A percentile compares a stretch with the other conserved stretches of the same genome.
Evolutionary conservation across 805 yeast species (phyloP).

Genomic region (Maudiozyma serrabonitensis): DNA sequence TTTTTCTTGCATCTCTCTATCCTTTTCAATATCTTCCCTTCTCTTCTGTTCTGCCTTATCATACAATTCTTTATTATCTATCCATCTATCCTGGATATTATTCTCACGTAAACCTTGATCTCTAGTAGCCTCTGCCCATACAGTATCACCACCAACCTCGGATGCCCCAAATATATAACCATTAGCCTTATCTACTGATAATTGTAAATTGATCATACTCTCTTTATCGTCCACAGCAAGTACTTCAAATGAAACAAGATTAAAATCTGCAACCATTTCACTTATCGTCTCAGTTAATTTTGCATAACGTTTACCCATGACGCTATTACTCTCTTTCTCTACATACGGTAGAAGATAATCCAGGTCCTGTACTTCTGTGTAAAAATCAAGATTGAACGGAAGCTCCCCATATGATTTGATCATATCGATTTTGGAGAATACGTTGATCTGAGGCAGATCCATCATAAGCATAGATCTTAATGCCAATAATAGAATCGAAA

Average conservation of each 20-base stretch:
- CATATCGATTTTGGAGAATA: constrained; percentile 82
- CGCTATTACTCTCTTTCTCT: constrained; percentile 61
- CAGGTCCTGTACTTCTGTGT: constrained; percentile 87
- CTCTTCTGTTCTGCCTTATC: constrained; percentile 53
- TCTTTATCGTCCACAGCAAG: constrained; percentile 84
- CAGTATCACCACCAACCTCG: constrained; percentile 92
- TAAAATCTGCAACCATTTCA: constrained; percentile 78
- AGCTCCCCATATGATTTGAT: constrained; percentile 66
- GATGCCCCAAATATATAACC: constrained; percentile 91
- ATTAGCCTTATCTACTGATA: constrained; percentile 77
- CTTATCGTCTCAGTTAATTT: constrained; percentile 67
- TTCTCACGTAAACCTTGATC: constrained; percentile 50
- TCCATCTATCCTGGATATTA: constrained; percentile 93
- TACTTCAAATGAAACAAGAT: constrained; percentile 81
- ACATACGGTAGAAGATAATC: constrained; percentile 55
- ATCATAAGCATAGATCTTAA: constrained; percentile 87
- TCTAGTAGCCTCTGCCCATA: constrained; percentile 94
- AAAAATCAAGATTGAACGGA: constrained; percentile 75
- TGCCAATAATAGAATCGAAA: constrained; percentile 70
- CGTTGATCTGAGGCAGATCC: constrained; percentile 88
- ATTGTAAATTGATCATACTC: constrained; percentile 76
- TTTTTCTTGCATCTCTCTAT: constrained; percentile 32
- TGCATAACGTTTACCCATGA: constrained; percentile 51
- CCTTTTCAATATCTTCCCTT: constrained; percentile 34
- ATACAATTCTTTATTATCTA: constrained; percentile 69